These are phyloP conservation scores for Pugionium cornutum DNA, from an alignment of 345 rosid genomes.

Conservation along the genomic window DNA sequence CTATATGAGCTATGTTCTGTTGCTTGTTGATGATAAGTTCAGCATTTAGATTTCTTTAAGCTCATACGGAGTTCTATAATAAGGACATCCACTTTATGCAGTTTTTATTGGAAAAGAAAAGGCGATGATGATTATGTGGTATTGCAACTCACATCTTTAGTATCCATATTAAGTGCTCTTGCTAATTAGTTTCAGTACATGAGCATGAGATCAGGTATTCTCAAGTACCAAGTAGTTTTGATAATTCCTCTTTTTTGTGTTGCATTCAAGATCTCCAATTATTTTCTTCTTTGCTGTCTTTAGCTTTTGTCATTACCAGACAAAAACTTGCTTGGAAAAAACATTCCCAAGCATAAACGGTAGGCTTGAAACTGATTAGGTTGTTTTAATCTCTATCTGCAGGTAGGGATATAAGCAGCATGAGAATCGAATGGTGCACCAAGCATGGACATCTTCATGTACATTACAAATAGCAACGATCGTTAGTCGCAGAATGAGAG, in stretches of 20 bases:
- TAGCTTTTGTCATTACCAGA: conserved; percentile 7
- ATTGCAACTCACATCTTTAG: background rate
- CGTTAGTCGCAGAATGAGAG: background rate
- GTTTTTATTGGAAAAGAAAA: background rate
- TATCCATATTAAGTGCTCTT: background rate
- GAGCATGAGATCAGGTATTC: background rate
- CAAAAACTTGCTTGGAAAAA: background rate
- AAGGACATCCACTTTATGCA: too few relatives aligned
- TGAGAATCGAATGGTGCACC: background rate
- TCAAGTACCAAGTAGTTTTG: background rate
- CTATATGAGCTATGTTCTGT: background rate
- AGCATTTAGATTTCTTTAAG: background rate
- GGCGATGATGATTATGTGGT: background rate
- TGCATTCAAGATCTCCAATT: background rate
- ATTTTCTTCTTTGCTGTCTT: background rate
- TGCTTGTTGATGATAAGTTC: conserved; percentile 1
- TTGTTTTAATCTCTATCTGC: background rate
- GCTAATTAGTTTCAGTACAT: conserved; percentile 6
- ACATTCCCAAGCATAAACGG: background rate
- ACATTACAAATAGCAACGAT: background rate
- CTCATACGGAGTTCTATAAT: background rate
- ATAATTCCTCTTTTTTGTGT: background rate
- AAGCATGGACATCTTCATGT: conserved; percentile 22
- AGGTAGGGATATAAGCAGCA: background rate
- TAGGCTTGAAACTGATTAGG: background rate